Evolutionary conservation across 805 yeast species (phyloP), one percentile per base, ranked within the genome.

Genomic region (Starmerella bacillaris): DNA sequence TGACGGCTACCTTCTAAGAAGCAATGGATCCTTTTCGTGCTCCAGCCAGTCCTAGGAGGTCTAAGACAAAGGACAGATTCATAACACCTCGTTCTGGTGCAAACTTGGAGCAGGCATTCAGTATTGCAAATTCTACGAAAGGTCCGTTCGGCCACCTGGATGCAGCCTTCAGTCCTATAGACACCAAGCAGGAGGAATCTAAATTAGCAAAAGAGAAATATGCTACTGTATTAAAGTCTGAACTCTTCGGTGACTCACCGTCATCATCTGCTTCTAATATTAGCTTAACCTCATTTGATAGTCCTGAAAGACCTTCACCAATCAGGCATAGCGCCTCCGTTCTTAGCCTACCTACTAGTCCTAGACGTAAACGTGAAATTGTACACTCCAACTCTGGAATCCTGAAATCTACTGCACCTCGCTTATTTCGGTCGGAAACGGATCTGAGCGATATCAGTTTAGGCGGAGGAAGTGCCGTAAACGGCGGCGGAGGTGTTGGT

Each of bases 41-140:
- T 7, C 51, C 51, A 15, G 21, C 40, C n/a, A 46, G 49, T 18
- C 51, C 51, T 7, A 33, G 39, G 16, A 37, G 40, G 21, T 37
- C 37, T 32, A 38, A 48, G 16, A 33, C 38, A 7, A 32, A 38
- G 1, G 98, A 84, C 55, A 61, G 96, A 37, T 82, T 72, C 54
- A 79, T 89, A 19, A 98, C 98, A 4, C 72, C 70, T 40, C 59
- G 98, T 33, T 73, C 79, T 2, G 94, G 93, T 1, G 68, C 82
- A 18, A 92, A 82, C 48, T 59, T 86, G 12, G 89, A 80, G 49
- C 82, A 94, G 0, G 94, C 94, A 5, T 76, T 72, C 53, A 67
- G 72, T 39, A 56, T 73, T 33, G 64, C 64, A 4, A 39, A 33
- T 31, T 29, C 40, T 17, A 37, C 31, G 6, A 36, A 67, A 74